Percentiles rank a stretch among this genome's conserved stretches.
Conservation (phyloP, 768 basidiomycete species). For the Podaxis sp. region DNA sequence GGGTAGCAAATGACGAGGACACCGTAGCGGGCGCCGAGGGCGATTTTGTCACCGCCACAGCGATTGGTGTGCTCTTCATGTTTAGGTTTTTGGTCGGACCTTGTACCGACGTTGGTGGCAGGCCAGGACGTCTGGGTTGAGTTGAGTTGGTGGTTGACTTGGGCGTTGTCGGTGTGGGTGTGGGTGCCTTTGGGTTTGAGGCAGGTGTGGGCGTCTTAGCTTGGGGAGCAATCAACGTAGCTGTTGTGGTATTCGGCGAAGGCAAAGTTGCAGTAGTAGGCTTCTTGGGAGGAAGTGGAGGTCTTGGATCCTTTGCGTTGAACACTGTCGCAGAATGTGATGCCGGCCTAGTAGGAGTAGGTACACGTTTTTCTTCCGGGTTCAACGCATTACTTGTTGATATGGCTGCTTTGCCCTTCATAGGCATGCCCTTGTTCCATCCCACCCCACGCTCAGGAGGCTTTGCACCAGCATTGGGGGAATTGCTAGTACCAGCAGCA, state of each 20-base stretch:
- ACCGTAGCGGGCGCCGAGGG: conserved; percentile 63
- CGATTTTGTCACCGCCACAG: conserved; percentile 40
- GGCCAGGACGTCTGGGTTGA: neutral
- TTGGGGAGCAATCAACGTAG: neutral
- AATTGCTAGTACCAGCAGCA: neutral
- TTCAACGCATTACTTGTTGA: too few species aligned
- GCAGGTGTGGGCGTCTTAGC: conserved; percentile 9
- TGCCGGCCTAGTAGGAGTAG: too few species aligned
- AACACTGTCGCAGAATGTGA: neutral
- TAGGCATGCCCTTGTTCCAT: neutral
- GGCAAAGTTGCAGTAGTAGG: neutral
- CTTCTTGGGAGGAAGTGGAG: conserved; percentile 10
- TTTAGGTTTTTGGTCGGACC: neutral
- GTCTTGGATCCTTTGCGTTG: neutral
- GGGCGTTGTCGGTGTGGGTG: conserved; percentile 9
- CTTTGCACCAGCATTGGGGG: neutral
- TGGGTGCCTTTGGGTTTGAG: neutral
- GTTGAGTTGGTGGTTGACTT: neutral
- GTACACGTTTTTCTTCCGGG: too few species aligned
- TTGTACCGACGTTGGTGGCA: neutral
- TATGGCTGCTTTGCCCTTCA: too few species aligned
- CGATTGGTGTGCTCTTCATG: conserved; percentile 29
- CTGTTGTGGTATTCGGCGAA: conserved; percentile 2
- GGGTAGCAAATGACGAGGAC: conserved; percentile 69
- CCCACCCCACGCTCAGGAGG: neutral